Evolutionary conservation across 192 early-diverging fungal species (phyloP).

Genomic region (Backusella liffmaniae): DNA sequence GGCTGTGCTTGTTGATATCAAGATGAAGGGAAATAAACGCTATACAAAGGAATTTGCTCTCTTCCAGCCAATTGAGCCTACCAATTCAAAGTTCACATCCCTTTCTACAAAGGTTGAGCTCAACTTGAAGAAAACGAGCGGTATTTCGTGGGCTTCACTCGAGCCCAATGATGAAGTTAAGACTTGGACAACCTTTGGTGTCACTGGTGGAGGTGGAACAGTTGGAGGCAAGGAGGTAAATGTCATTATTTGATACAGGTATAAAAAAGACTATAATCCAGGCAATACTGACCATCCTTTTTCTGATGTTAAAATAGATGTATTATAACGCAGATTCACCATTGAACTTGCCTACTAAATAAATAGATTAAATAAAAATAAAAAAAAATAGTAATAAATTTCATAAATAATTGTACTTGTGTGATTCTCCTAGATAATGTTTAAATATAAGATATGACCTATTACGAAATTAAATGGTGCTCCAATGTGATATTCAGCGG

Average conservation of each 20-base stretch:
- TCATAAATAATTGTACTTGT: background rate
- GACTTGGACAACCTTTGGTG: constrained; percentile 86
- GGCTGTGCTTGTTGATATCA: constrained; percentile 70
- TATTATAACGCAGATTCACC: constrained; percentile 21
- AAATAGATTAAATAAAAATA: constrained; percentile 8
- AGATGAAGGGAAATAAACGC: constrained; percentile 73
- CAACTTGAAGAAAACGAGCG: constrained; percentile 77
- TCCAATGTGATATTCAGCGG: too few relatives aligned
- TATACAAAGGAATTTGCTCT: constrained; percentile 70
- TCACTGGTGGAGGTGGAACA: constrained; percentile 62
- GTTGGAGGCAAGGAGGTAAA: constrained; percentile 66
- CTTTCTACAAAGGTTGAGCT: constrained; percentile 82
- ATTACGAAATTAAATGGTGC: too few relatives aligned
- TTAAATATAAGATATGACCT: too few relatives aligned
- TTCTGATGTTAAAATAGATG: constrained; percentile 3
- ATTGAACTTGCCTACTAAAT: constrained; percentile 11
- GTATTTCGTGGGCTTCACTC: constrained; percentile 80
- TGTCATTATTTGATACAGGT: background rate
- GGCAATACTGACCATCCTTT: background rate
- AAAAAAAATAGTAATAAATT: background rate
- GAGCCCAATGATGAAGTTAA: constrained; percentile 63
- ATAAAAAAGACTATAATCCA: background rate
- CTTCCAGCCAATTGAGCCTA: constrained; percentile 72
- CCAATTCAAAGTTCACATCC: constrained; percentile 57
- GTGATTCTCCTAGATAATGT: background rate